phyloP scores from a whole-genome alignment of 2,329 filamentous ascomycete genomes.

The Xylaria sp. region DNA sequence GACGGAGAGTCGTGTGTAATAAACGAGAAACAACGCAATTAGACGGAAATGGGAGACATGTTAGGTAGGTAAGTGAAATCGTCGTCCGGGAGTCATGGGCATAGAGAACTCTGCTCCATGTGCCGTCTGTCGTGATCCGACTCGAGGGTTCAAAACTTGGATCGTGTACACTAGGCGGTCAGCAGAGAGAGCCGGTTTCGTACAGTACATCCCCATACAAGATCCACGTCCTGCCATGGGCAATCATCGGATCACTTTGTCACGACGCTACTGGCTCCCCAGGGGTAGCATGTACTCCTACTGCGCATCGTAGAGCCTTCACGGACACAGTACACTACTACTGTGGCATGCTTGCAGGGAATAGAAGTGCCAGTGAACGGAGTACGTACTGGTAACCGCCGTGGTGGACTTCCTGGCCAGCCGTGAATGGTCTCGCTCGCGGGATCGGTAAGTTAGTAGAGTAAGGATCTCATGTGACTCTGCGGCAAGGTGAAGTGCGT shows the following conservation, averaged over 20 bases:
- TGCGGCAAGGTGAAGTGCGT: background rate
- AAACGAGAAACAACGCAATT: background rate
- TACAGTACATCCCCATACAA: conserved; percentile 2
- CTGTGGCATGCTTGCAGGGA: background rate
- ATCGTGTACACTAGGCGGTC: conserved; percentile 10
- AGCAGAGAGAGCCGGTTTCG: conserved; percentile 6
- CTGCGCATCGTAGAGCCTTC: background rate
- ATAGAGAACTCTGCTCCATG: background rate
- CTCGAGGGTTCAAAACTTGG: background rate
- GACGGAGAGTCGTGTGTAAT: conserved; percentile 2
- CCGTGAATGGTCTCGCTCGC: background rate
- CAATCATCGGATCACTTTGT: background rate
- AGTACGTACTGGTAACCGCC: background rate
- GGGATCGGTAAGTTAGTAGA: background rate
- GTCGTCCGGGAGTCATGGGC: background rate
- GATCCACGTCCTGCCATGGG: conserved; percentile 1
- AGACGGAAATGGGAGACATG: conserved; percentile 2
- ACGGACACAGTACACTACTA: background rate
- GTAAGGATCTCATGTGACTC: background rate
- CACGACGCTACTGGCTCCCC: conserved; percentile 9
- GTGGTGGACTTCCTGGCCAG: background rate
- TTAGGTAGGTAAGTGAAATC: conserved; percentile 1
- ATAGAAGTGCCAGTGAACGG: background rate
- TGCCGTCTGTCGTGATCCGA: conserved; percentile 3
- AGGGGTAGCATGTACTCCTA: background rate